These are phyloP conservation scores for Trebouxiophyceae sp. DNA, from an alignment of 163 green algal species.

Conservation along the genomic window DNA sequence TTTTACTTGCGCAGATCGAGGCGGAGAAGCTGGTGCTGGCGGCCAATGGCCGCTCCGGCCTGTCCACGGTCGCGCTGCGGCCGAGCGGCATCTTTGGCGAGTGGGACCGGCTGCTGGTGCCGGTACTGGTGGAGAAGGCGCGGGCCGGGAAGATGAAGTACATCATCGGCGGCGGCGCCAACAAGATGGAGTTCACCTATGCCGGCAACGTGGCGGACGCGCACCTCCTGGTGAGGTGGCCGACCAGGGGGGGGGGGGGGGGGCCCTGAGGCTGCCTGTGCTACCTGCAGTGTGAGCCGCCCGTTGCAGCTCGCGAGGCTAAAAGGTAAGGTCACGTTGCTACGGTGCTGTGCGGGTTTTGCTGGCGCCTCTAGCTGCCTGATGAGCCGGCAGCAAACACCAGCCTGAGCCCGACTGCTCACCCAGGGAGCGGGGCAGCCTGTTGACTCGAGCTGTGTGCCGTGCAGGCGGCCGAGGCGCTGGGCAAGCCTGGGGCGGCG, in stretches of 20 bases:
- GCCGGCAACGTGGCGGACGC: constrained; percentile 83
- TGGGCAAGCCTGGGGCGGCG: too few species aligned
- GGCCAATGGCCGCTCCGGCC: constrained; percentile 51
- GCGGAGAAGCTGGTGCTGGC: constrained; percentile 70
- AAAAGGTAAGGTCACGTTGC: too few species aligned
- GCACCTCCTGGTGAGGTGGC: constrained; percentile 16
- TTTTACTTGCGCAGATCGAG: constrained; percentile 41
- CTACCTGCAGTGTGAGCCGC: neutral
- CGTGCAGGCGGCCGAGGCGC: constrained; percentile 31
- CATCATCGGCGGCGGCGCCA: constrained; percentile 76
- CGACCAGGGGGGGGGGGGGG: constrained; percentile 6
- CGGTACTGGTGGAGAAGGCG: constrained; percentile 62
- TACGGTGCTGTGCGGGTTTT: too few species aligned
- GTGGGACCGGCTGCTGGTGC: constrained; percentile 72
- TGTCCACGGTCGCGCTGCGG: constrained; percentile 66
- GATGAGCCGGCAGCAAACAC: too few species aligned
- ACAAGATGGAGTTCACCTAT: constrained; percentile 88
- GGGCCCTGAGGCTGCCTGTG: neutral
- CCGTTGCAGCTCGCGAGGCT: too few species aligned
- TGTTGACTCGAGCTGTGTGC: too few species aligned
- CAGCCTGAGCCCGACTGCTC: too few species aligned
- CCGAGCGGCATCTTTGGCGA: constrained; percentile 88
- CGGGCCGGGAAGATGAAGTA: constrained; percentile 85
- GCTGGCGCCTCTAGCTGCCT: too few species aligned
- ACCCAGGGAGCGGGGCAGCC: too few species aligned